Evolutionary conservation across 441 rosid genomes (phyloP), one percentile per base, ranked within the genome.

Genomic region (Croton laevigatus): DNA sequence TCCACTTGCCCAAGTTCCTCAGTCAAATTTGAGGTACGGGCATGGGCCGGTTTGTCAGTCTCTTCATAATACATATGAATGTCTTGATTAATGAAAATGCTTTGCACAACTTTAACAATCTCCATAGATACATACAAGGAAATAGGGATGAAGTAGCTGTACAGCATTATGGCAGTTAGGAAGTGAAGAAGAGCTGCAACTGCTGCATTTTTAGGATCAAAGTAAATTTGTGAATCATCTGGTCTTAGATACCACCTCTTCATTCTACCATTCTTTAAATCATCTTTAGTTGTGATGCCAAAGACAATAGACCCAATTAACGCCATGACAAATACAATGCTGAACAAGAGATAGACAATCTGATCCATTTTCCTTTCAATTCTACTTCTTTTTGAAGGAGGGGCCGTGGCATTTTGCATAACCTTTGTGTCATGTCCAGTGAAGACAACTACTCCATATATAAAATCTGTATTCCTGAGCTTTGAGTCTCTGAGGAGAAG

Each of bases 1-100:
- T 88, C 93, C 59, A 96, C 99, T 81, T 96, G 98, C 54, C 98
- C 99, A 61, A 96, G 99, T 78, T 96, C 99, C 87, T 96, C 98
- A 16, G 88, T 96, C 77, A 96, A 86, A 81, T 96, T 96, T 32
- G 98, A 96, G 59, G 99, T 96, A 44, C 98, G 92, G 42, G 99
- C 97, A 40, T 72, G 87, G 2, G 97, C 99, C 48, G 99, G 97
- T 78, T 85, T 89, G 81, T 91, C 94, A 49, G 89, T 77, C 79
- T 88, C 96, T 80, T 90, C 97, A 23, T 93, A 80, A 76, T 96
- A 96, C 98, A 96, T 89, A n/a, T 85, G 79, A 66, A 85, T 74
- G 76, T 93, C 97, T 65, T 77, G 84, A 76, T 91, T 96, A 75
- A 93, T 96, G 81, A 93, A 91, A 70, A 79, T 42, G 66, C 94